These are phyloP conservation scores for Puccinia brachypodii DNA, from an alignment of 1,284 basidiomycete species.

Conservation along the genomic window DNA sequence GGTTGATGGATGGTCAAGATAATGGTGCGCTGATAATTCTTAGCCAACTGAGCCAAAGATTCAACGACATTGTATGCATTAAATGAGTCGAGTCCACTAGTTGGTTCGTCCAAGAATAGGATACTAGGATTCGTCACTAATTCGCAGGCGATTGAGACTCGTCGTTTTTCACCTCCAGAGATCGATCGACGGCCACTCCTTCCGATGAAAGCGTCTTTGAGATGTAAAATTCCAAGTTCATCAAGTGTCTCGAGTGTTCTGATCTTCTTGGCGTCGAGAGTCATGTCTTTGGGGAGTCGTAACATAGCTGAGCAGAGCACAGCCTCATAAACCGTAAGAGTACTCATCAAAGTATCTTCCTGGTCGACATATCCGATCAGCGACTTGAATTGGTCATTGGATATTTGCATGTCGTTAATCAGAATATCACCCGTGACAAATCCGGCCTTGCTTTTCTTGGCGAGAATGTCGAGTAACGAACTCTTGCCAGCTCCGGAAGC, in stretches of 20 bases:
- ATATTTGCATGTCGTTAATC: constrained; percentile 80
- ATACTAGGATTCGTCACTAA: constrained; percentile 94
- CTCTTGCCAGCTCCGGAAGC: constrained; percentile 96
- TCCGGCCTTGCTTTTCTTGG: constrained; percentile 81
- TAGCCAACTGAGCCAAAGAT: constrained; percentile 77
- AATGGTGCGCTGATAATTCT: constrained; percentile 89
- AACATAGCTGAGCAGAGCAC: constrained; percentile 88
- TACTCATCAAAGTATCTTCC: constrained; percentile 94
- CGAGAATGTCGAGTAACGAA: constrained; percentile 91
- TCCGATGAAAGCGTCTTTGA: constrained; percentile 86
- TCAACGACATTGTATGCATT: constrained; percentile 95
- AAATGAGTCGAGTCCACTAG: constrained; percentile 88
- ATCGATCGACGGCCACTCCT: constrained; percentile 80
- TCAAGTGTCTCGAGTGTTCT: constrained; percentile 93
- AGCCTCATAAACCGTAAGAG: constrained; percentile 95
- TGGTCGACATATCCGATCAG: constrained; percentile 95
- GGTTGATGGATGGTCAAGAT: constrained; percentile 98
- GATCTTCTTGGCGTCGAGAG: constrained; percentile 85
- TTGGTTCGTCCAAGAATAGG: constrained; percentile 93
- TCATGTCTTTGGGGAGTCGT: constrained; percentile 89
- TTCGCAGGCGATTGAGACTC: constrained; percentile 97
- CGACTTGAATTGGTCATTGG: constrained; percentile 73
- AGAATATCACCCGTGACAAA: constrained; percentile 71
- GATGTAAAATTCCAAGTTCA: constrained; percentile 86
- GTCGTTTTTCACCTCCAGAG: constrained; percentile 91